Percentiles rank a stretch among this genome's conserved stretches.
Evolutionary conservation across 164 flowering plant species (phyloP).

Genomic region (Warburgia ugandensis): DNA sequence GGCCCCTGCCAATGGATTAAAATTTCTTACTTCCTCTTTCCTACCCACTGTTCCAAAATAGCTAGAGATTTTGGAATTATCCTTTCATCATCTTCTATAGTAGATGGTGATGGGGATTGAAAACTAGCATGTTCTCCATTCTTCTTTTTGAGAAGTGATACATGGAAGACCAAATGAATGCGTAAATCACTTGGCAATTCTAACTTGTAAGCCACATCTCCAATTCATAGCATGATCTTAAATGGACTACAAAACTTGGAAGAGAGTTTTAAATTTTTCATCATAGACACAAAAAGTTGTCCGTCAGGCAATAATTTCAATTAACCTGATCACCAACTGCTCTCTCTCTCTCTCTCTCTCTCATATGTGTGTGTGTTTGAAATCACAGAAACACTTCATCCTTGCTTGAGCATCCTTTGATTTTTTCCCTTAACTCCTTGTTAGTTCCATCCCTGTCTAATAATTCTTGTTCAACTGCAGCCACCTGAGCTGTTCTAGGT

Average conservation of each 20-base stretch:
- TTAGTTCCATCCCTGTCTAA: neutral
- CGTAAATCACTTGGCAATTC: no score
- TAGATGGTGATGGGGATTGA: constrained; percentile 1
- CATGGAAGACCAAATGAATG: no score
- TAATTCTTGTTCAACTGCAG: constrained; percentile 3
- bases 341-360: neutral
- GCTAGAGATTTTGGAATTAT: neutral
- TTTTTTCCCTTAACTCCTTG: constrained; percentile 2
- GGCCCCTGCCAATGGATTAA: neutral
- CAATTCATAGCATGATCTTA: neutral
- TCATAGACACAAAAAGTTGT: neutral
- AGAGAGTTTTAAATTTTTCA: neutral
- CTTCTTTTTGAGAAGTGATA: neutral
- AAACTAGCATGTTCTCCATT: neutral
- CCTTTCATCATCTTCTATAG: neutral
- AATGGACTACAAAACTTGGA: constrained; percentile 1
- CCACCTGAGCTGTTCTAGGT: neutral
- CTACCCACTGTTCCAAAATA: neutral
- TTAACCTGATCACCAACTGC: neutral
- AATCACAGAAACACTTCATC: constrained; percentile 2
- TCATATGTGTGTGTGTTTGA: neutral
- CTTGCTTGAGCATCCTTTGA: constrained; percentile 1
- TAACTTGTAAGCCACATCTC: no score
- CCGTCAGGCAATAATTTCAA: neutral
- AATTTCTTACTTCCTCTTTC: neutral